Conservation (phyloP, 768 basidiomycete genomes). For the Lentinula boryana region DNA sequence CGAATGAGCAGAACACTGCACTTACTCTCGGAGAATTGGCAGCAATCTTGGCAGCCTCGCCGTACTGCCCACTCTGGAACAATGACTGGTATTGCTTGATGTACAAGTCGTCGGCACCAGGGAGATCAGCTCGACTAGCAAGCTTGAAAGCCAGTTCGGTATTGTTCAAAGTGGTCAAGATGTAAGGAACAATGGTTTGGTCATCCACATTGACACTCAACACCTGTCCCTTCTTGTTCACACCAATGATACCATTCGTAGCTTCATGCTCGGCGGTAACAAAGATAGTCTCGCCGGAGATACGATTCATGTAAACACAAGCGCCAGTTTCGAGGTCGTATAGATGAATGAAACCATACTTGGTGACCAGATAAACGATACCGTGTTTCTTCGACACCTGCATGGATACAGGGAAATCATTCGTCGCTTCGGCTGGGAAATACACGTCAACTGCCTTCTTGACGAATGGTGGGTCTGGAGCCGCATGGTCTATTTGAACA, state of each 20-base stretch:
- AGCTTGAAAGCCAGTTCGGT: constrained; percentile 97
- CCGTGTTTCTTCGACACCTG: constrained; percentile 97
- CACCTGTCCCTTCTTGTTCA: constrained; percentile 99
- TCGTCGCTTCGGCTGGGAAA: constrained; percentile 96
- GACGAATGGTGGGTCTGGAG: constrained; percentile 85
- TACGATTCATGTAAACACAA: constrained; percentile 99
- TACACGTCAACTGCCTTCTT: constrained; percentile 99
- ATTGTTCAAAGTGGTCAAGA: constrained; percentile 90
- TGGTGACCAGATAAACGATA: constrained; percentile 95
- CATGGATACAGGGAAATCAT: constrained; percentile 99
- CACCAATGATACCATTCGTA: constrained; percentile 93
- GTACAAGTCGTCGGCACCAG: constrained; percentile 96
- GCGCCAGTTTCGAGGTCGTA: constrained; percentile 97
- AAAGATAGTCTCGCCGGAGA: constrained; percentile 98
- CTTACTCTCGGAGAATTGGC: constrained; percentile 91
- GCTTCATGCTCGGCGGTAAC: constrained; percentile 96
- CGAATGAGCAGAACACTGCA: background rate
- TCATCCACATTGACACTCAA: constrained; percentile 97
- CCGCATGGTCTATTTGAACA: constrained; percentile 95
- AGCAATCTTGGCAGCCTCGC: constrained; percentile 95
- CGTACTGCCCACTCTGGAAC: constrained; percentile 83
- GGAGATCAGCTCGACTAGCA: constrained; percentile 91
- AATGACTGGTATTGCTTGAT: constrained; percentile 90
- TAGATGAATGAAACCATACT: constrained; percentile 98
- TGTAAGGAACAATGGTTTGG: constrained; percentile 92